These are phyloP conservation scores for Candida maris DNA, from an alignment of 805 yeast species.

Conservation along the genomic window DNA sequence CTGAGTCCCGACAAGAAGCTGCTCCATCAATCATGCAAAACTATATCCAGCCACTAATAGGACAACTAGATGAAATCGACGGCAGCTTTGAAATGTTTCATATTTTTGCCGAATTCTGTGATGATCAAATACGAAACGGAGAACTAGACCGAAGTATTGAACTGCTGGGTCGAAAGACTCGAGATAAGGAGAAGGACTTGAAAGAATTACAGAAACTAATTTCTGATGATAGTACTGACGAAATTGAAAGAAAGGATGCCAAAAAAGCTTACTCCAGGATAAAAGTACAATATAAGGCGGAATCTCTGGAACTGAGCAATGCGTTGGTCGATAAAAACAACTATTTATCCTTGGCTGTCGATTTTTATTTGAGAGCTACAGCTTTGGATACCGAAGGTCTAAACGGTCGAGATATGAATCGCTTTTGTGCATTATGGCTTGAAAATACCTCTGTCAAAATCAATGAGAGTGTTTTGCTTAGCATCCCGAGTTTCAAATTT, in stretches of 20 bases:
- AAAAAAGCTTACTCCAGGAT: slow-evolving; percentile 49
- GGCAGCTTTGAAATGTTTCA: slow-evolving; percentile 43
- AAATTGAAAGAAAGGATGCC: slow-evolving; percentile 50
- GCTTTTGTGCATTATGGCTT: slow-evolving; percentile 82
- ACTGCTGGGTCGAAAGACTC: slow-evolving; percentile 24
- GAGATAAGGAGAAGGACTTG: slow-evolving; percentile 43
- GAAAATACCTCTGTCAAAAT: slow-evolving; percentile 38
- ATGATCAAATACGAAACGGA: slow-evolving; percentile 50
- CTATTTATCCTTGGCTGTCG: slow-evolving; percentile 47
- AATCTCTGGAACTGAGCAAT: slow-evolving; percentile 41
- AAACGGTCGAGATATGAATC: slow-evolving; percentile 60
- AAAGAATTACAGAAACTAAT: slow-evolving; percentile 45
- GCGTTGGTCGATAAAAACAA: slow-evolving; percentile 36
- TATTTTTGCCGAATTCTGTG: slow-evolving; percentile 70
- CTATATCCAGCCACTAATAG: slow-evolving; percentile 45
- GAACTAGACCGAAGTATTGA: slow-evolving; percentile 43
- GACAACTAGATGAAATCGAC: background rate
- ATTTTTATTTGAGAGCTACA: slow-evolving; percentile 57
- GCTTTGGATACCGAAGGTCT: slow-evolving; percentile 36
- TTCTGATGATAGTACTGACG: slow-evolving; percentile 37
- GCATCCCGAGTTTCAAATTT: slow-evolving; percentile 57
- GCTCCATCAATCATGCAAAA: slow-evolving; percentile 53
- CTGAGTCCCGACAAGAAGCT: slow-evolving; percentile 66
- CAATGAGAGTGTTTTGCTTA: slow-evolving; percentile 35
- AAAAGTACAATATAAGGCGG: slow-evolving; percentile 45